Evolutionary conservation across 208 protist genomes (phyloP).

Genomic region (Leishmania gerbilli): DNA sequence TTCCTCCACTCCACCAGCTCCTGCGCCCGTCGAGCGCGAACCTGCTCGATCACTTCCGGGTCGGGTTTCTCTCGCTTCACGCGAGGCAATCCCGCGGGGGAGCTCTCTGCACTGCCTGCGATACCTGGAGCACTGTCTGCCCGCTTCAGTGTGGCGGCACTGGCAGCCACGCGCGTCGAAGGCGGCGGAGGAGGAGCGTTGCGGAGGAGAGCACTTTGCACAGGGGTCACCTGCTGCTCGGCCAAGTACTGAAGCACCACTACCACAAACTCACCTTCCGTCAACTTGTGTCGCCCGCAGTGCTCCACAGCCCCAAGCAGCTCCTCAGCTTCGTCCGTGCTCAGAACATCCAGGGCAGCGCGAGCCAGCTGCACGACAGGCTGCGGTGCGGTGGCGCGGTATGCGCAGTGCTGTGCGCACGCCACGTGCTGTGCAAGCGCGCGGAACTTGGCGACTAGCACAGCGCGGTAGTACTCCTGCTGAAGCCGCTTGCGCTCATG

Average conservation of each 20-base stretch:
- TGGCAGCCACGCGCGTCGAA: slow-evolving; percentile 1
- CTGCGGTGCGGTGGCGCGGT: slow-evolving; percentile 37
- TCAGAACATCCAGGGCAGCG: slow-evolving; percentile 61
- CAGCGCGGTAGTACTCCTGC: slow-evolving; percentile 39
- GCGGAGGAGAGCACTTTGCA: slow-evolving; percentile 13
- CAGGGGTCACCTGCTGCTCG: slow-evolving; percentile 5
- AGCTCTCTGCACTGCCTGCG: slow-evolving; percentile 14
- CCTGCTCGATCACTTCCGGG: slow-evolving; percentile 41
- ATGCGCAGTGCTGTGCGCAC: slow-evolving; percentile 22
- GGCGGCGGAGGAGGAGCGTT: slow-evolving; percentile 11
- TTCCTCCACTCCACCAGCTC: slow-evolving; percentile 41
- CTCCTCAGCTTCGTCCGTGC: slow-evolving; percentile 63
- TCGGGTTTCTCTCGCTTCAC: slow-evolving; percentile 51
- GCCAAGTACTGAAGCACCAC: slow-evolving; percentile 32
- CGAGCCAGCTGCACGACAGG: slow-evolving; percentile 49
- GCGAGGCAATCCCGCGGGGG: slow-evolving; percentile 12
- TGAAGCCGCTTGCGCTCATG: slow-evolving; percentile 37
- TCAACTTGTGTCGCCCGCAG: slow-evolving; percentile 36
- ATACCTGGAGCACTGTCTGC: slow-evolving; percentile 15
- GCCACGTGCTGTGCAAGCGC: slow-evolving; percentile 34
- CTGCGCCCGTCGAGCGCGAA: slow-evolving; percentile 40
- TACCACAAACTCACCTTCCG: slow-evolving; percentile 49
- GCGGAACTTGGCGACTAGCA: slow-evolving; percentile 67
- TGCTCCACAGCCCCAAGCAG: slow-evolving; percentile 47
- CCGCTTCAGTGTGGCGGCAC: slow-evolving; percentile 16